Base-by-base conservation (phyloP, 2,329 filamentous ascomycete genomes). In the Decorospora gaudefroyi region DNA sequence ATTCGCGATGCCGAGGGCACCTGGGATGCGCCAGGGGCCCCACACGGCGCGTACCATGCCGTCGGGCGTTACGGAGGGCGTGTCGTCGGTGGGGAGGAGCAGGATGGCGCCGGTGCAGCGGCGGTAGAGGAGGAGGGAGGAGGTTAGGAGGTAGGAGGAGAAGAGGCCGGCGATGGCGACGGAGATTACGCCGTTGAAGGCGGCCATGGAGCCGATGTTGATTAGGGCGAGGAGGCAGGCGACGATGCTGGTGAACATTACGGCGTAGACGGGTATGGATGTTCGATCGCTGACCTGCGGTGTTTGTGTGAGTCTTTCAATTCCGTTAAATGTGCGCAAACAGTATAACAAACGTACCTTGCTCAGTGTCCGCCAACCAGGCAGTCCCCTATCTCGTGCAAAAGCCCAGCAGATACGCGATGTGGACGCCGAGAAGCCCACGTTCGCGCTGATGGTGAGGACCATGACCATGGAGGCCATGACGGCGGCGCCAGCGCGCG, bases 161-260 rank as follows among this genome's bases (percentile, higher is more conserved):
- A 59, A 65, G 11, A 66, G 44, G 3, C 59, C 59, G 1, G 53
- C 58, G n/a, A 66, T 58, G 6, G 53, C 49, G 5, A 67, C 42
- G 11, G 60, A 64, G n/a, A 62, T 58, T 27, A 67, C 50, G 12
- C 51, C 59, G 31, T 59, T 62, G 52, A 65, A 67, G 3, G 59
- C 63, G 4, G 50, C 46, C 6, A 54, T 42, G 1, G 57, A 60
- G 3, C 75, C 76, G 44, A 80, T 71, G 51, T 78, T 77, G 59
- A 79, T 74, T 12, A 79, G 62, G 0, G 71, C 70, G 12, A 79
- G 66, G 3, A 78, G 57, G 16, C 65, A 57, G 19, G 71, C 69
- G 17, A 75, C 59, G 6, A 70, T 44, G 13, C 72, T 62, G 10
- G 61, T 61, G 9, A 51, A 30, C 18, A 43, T 45, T 11, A 66